Percentiles rank a stretch among this genome's conserved stretches.
Evolutionary conservation across 305 asterid genomes (phyloP).

Genomic region (Rubia balearica): DNA sequence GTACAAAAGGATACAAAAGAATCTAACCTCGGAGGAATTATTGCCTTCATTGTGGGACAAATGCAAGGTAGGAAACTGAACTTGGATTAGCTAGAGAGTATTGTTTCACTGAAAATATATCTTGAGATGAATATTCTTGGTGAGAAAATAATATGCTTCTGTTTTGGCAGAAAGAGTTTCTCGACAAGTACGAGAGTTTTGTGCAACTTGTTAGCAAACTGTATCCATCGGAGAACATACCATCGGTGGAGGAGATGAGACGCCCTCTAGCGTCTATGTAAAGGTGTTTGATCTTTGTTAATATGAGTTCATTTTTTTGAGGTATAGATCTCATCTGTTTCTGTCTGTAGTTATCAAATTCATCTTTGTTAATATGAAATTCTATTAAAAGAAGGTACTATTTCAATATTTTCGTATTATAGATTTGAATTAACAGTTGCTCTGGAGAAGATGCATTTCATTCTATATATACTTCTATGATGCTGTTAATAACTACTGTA

Average conservation of each 20-base stretch:
- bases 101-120: neutral
- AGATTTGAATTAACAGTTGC: too few relatives aligned
- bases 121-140: slow-evolving; percentile 1
- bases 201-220: slow-evolving; percentile 83
- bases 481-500: neutral
- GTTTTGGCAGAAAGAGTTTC: slow-evolving; percentile 77
- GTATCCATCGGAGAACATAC: slow-evolving; percentile 70
- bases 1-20: slow-evolving; percentile 90
- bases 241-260: slow-evolving; percentile 77
- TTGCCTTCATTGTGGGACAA: slow-evolving; percentile 99
- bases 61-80: slow-evolving; percentile 67
- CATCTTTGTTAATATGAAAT: neutral
- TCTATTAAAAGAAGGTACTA: too few relatives aligned
- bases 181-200: slow-evolving; percentile 93
- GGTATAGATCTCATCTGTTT: slow-evolving; percentile 12
- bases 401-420: too few relatives aligned
- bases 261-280: slow-evolving; percentile 75
- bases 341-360: neutral
- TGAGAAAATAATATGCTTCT: slow-evolving; percentile 14
- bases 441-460: too few relatives aligned
- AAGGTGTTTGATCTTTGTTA: slow-evolving; percentile 15
- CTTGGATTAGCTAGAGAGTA: neutral
- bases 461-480: neutral
- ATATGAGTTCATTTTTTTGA: neutral
- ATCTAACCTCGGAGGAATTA: slow-evolving; percentile 84